phyloP scores from a whole-genome alignment of 164 flowering plant genomes.

The Piper betle region DNA sequence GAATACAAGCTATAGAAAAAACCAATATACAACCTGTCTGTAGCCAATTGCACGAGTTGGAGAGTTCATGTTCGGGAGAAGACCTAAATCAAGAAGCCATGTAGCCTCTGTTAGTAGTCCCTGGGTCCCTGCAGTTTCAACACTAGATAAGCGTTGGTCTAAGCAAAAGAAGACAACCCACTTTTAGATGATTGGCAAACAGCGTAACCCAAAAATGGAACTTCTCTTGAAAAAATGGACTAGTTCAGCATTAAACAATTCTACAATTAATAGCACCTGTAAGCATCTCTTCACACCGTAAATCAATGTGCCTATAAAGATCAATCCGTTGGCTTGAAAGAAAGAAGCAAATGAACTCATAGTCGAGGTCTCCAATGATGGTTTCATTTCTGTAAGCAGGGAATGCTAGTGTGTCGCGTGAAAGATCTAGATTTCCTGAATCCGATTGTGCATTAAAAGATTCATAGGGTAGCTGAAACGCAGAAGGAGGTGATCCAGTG shows the following conservation, averaged over 20 bases:
- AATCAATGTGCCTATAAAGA: constrained; percentile 74
- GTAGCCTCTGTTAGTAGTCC: constrained; percentile 71
- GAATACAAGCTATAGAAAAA: not conserved
- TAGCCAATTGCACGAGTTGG: constrained; percentile 94
- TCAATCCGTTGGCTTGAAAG: constrained; percentile 71
- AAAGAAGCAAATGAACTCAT: constrained; percentile 80
- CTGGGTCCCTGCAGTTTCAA: constrained; percentile 32
- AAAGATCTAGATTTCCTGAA: constrained; percentile 15
- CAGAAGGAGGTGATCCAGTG: constrained; percentile 87
- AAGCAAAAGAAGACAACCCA: not conserved
- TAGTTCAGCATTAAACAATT: too few relatives aligned
- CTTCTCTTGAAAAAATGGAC: too few relatives aligned
- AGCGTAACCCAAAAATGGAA: too few relatives aligned
- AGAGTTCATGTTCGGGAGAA: constrained; percentile 82
- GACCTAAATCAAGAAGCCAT: constrained; percentile 79
- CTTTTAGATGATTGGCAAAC: not conserved
- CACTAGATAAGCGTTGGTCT: not conserved
- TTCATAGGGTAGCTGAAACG: constrained; percentile 76
- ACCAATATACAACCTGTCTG: constrained; percentile 48
- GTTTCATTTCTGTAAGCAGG: constrained; percentile 19
- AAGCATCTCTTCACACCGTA: constrained; percentile 94
- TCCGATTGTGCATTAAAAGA: constrained; percentile 41
- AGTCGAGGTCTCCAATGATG: constrained; percentile 49
- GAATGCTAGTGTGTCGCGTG: constrained; percentile 16
- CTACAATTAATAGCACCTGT: constrained; percentile 34